Base-by-base conservation (phyloP, 1,284 basidiomycete species). In the Apiotrichum gracile region DNA sequence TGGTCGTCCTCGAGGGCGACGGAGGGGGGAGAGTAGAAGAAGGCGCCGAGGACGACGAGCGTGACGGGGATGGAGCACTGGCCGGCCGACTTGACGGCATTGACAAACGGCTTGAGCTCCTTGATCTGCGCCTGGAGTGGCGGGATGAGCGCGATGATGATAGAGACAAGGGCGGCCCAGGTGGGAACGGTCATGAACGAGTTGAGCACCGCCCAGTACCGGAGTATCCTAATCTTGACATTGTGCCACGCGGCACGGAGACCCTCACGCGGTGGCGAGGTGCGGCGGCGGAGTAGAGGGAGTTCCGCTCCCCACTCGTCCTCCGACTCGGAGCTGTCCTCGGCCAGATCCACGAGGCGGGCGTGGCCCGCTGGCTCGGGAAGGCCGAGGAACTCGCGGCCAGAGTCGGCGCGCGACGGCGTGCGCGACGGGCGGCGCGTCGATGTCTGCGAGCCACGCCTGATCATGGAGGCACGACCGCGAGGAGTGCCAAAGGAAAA, bases 151-250 rank as follows among this genome's bases (percentile, higher is more conserved):
- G 91, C 91, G 34, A 94, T 89, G 47, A 90, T 58, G 34, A 97
- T 78, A 3, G 88, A 90, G 1, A 83, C 72, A 14, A 91, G 68
- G 2, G 91, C 87, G 0, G 88, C 87, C 79, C 87, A 86, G 26
- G 92, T 81, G 0, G 89, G 89, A 0, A 85, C 84, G 0, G 90
- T 92, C 89, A 93, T 90, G 76, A 93, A 92, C 29, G 80, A 79
- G 65, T 82, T 82, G 60, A 91, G 69, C 0, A 76, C 75, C 16
- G 68, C 6, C 57, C 57, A 59, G 16, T 27, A 41, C 65, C 79
- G 77, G 6, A 65, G 41, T 17, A 71, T 72, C 17, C 56, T 57
- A 3, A 74, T 24, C 22, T 69, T 73, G 16, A 35, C 16, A 16
- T 41, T 35, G 38, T 22, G 33, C 26, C 19, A 43, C 9, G 19